Base-by-base conservation (phyloP, 345 rosid genomes). In the Psidium friedrichsthalianum region DNA sequence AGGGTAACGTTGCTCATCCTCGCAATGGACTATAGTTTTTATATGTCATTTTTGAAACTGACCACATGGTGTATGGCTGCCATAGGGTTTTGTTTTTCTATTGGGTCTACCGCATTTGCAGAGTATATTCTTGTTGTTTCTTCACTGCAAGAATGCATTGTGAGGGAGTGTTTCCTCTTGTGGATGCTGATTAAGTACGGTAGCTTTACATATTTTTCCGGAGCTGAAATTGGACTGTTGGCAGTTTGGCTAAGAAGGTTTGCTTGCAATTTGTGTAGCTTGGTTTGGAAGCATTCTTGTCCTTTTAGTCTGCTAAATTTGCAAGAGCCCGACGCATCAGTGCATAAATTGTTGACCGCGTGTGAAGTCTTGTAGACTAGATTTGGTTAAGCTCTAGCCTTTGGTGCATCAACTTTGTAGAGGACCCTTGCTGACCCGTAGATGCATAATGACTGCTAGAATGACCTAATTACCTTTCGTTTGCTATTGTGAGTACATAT, bases 1-100 rank as follows among this genome's bases (percentile, higher is more conserved):
- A 85, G 91, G 91, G 94, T 91, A 87, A 14, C 87, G 84, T 83
- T 40, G 80, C 25, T 69, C 14, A 42, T 25, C 80, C 13, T 20
- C 13, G 47, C 80, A 69, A 36, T 69, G 80, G 25, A 11, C 80
- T 36, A 21, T 36, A 20, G 80, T 69, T 69, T 69, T 64, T 32
- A 8, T 1, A 16, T 64, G 44, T 64, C 21, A 64, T 64, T 64
- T 64, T 32, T 16, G 11, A 64, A 7, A 64, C 76, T 36, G 47
- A 69, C 80, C 25, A 11, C 20, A 20, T 24, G 10, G 25, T 36
- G 47, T 36, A 36, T 81, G 54, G 55, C 27, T 32, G 55, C 83
- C 24, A 47, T 49, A 24, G 54, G 83, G 8, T 81, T 81, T 44
- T 51, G 54, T 44, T 51, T 81, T 81, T 32, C 76, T 32, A 12